Percentiles rank a stretch among this genome's conserved stretches.
phyloP scores from a whole-genome alignment of 495 filamentous ascomycete species.

The Neurospora sublineolata region DNA sequence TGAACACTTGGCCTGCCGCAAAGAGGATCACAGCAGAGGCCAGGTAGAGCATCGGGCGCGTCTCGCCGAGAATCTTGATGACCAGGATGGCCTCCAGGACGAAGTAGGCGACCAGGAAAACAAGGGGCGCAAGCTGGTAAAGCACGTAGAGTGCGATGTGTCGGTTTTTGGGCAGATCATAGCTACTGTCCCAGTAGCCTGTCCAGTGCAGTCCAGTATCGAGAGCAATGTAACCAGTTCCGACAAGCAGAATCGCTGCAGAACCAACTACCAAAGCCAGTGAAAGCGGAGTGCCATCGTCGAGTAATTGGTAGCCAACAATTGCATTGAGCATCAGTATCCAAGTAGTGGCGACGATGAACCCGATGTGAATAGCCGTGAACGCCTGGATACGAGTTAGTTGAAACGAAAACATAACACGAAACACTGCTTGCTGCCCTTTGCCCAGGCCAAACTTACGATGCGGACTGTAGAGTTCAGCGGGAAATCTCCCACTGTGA shows the following conservation, averaged over 20 bases:
- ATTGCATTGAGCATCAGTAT: conserved; percentile 84
- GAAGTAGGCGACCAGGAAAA: conserved; percentile 80
- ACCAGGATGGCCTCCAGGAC: conserved; percentile 74
- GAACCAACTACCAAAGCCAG: conserved; percentile 64
- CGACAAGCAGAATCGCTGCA: conserved; percentile 62
- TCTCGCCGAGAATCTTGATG: conserved; percentile 71
- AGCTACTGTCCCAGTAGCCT: conserved; percentile 52
- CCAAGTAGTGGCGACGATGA: conserved; percentile 81
- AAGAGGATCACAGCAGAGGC: conserved; percentile 64
- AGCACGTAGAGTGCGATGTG: conserved; percentile 85
- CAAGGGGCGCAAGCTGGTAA: conserved; percentile 79
- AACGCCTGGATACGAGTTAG: conserved; percentile 52
- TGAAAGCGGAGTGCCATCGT: conserved; percentile 83
- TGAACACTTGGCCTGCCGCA: conserved; percentile 85
- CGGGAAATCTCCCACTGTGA: conserved; percentile 83
- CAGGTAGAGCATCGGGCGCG: conserved; percentile 80
- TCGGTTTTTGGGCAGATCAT: conserved; percentile 42
- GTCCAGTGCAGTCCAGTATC: conserved; percentile 89
- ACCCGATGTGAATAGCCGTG: conserved; percentile 81
- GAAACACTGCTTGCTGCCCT: conserved; percentile 9
- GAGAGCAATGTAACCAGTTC: conserved; percentile 88
- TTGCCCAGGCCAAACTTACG: conserved; percentile 38
- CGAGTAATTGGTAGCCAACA: conserved; percentile 85
- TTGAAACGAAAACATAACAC: conserved; percentile 7
- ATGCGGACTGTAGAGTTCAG: conserved; percentile 53